phyloP scores from a whole-genome alignment of 352 stramenopile genomes.

The Pythium brachiatum region DNA sequence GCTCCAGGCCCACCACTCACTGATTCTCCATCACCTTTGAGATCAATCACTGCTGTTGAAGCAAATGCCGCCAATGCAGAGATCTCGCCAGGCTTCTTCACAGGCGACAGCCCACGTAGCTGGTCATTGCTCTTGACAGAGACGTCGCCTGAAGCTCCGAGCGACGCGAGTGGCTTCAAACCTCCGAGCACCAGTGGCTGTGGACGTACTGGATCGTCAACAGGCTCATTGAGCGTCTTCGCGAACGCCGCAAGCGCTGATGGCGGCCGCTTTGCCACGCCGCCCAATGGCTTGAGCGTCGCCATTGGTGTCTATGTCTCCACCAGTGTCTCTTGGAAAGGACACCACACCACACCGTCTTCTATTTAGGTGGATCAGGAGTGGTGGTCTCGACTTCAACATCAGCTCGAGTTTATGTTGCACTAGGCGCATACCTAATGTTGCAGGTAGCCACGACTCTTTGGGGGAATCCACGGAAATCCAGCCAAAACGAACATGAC shows the following conservation, averaged over 20 bases:
- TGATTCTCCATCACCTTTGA: no score
- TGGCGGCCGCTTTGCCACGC: not conserved
- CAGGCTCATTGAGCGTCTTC: not conserved
- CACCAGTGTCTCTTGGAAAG: not conserved
- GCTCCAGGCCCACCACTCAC: not conserved
- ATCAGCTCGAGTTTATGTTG: not conserved
- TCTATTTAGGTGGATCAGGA: not conserved
- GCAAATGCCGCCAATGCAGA: constrained; percentile 20
- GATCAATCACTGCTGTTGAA: not conserved
- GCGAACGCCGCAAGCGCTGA: constrained; percentile 18
- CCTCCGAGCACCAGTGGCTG: not conserved
- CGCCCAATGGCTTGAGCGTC: not conserved
- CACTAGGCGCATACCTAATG: not conserved
- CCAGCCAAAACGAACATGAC: constrained; percentile 1
- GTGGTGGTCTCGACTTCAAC: constrained; percentile 1
- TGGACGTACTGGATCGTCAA: not conserved
- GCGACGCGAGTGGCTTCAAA: constrained; percentile 6
- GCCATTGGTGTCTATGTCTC: not conserved
- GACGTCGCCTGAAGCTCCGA: not conserved
- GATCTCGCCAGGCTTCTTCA: not conserved
- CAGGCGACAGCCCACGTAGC: not conserved
- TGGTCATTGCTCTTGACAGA: not conserved
- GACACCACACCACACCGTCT: no score
- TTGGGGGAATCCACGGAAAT: not conserved
- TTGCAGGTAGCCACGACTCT: not conserved